Percentiles rank a stretch among this genome's conserved stretches.
Conservation (phyloP, 1,284 basidiomycete genomes). For the Fomitopsis pinicola region DNA sequence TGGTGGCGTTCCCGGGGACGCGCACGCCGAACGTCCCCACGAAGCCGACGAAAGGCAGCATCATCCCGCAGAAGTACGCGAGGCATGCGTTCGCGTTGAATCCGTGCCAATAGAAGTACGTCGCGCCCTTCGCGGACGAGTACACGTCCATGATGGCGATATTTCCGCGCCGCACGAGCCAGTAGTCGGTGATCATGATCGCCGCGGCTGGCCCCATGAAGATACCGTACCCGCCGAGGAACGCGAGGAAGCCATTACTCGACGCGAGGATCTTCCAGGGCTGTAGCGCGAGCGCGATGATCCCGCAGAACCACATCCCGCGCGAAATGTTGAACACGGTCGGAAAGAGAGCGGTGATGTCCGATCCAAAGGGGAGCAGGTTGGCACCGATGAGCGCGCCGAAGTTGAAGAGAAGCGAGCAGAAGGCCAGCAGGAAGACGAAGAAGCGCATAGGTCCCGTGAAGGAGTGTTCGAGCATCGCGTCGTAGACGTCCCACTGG, state of each 20-base stretch:
- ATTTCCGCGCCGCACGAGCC: constrained; percentile 23
- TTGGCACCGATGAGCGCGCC: constrained; percentile 39
- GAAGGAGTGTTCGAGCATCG: constrained; percentile 19
- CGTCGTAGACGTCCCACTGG: constrained; percentile 22
- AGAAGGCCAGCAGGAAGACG: constrained; percentile 41
- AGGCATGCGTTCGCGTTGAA: constrained; percentile 22
- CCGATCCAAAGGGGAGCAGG: constrained; percentile 22
- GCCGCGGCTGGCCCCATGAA: constrained; percentile 27
- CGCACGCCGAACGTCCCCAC: constrained; percentile 18
- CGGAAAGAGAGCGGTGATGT: constrained; percentile 33
- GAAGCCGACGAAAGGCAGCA: constrained; percentile 20
- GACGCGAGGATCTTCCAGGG: constrained; percentile 32
- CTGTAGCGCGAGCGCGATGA: constrained; percentile 36
- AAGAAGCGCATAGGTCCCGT: constrained; percentile 25
- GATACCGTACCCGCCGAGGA: constrained; percentile 24
- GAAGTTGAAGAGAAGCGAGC: constrained; percentile 39
- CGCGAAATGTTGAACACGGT: constrained; percentile 40
- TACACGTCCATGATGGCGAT: constrained; percentile 20
- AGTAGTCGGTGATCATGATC: constrained; percentile 26
- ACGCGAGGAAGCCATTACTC: constrained; percentile 22
- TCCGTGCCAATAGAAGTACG: constrained; percentile 24
- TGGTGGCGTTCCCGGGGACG: constrained; percentile 14
- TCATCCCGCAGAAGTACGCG: constrained; percentile 23
- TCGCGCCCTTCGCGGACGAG: constrained; percentile 14
- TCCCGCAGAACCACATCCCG: constrained; percentile 39